Evolutionary conservation across 2,329 filamentous ascomycete species (phyloP).

Genomic region (Fusarium torreyae): DNA sequence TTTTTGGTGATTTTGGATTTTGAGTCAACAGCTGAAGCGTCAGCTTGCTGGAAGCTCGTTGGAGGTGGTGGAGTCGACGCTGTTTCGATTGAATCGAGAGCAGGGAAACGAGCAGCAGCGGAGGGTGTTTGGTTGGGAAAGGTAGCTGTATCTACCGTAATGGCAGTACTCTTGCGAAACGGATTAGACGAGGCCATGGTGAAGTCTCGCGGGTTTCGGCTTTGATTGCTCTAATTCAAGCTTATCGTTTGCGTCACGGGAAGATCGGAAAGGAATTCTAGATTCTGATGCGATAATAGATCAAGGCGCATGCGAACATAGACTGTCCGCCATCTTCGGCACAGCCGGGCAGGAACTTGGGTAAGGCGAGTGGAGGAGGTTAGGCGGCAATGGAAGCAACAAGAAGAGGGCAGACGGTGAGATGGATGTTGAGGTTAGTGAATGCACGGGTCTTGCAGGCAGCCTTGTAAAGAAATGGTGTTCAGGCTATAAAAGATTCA

Average conservation of each 20-base stretch:
- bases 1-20: conserved; percentile 74
- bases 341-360: conserved; percentile 45
- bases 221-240: conserved; percentile 28
- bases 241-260: conserved; percentile 28
- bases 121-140: conserved; percentile 22
- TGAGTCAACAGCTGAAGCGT: conserved; percentile 54
- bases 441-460: conserved; percentile 25
- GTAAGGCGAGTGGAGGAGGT: conserved; percentile 25
- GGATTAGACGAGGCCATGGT: conserved; percentile 63
- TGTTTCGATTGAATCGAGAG: conserved; percentile 52
- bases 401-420: conserved; percentile 27
- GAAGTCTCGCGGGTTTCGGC: conserved; percentile 19
- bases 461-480: conserved; percentile 29
- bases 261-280: conserved; percentile 26
- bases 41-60: conserved; percentile 46
- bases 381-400: conserved; percentile 33
- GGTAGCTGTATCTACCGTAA: conserved; percentile 42
- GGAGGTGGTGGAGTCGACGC: conserved; percentile 48
- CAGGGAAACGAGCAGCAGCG: conserved; percentile 41
- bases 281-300: conserved; percentile 40
- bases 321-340: conserved; percentile 51
- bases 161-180: conserved; percentile 63
- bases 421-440: conserved; percentile 20
- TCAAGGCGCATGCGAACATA: conserved; percentile 48
- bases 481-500: conserved; percentile 26